Evolutionary conservation across 192 early-diverging fungal genomes (phyloP).

Genomic region (Rhizophagus clarus): DNA sequence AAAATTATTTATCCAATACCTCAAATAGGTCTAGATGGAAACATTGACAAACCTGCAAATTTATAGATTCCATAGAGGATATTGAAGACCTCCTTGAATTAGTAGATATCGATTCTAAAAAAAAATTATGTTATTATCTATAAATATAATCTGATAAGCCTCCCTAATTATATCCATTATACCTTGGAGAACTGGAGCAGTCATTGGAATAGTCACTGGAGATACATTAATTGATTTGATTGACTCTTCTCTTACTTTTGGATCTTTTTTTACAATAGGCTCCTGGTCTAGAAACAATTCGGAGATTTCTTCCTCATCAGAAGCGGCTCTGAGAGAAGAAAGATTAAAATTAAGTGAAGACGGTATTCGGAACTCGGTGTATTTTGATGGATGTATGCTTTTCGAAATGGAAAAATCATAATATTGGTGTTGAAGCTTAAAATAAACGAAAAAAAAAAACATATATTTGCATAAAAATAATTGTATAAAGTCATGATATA

Average conservation of each 20-base stretch:
- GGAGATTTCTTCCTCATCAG: neutral
- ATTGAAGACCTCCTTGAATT: neutral
- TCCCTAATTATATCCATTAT: neutral
- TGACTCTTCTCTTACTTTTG: neutral
- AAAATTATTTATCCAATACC: neutral
- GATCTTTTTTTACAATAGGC: neutral
- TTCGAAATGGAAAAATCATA: neutral
- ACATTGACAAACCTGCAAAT: neutral
- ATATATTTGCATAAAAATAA: neutral
- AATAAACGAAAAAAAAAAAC: neutral
- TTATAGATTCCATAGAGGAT: neutral
- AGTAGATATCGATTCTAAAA: neutral
- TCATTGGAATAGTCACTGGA: neutral
- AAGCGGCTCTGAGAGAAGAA: neutral
- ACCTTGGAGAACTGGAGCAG: neutral
- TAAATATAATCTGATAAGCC: neutral
- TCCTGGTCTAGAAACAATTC: neutral
- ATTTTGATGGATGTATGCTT: neutral
- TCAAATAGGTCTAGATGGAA: neutral
- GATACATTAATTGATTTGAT: neutral
- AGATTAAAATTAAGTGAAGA: neutral
- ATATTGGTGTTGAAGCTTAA: conserved; percentile 1
- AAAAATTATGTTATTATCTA: neutral
- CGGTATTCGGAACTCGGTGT: neutral
- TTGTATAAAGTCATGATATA: neutral